A percentile compares a stretch with the other conserved stretches of the same genome.
phyloP scores from a whole-genome alignment of 2,329 filamentous ascomycete species.

The Talaromyces sp. region DNA sequence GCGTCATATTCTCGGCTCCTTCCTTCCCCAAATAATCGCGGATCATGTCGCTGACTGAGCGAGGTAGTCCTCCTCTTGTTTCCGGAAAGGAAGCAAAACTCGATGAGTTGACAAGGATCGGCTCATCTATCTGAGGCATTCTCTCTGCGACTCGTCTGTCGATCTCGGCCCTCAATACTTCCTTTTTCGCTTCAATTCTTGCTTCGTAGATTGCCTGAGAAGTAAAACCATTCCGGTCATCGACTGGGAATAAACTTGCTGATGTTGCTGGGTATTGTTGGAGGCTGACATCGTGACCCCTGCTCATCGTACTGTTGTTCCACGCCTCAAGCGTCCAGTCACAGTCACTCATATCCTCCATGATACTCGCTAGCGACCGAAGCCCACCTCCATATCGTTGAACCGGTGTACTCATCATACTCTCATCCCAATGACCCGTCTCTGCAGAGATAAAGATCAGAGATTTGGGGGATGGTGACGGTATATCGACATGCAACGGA shows the following conservation, averaged over 20 bases:
- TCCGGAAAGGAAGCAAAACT: neutral
- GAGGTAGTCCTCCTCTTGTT: neutral
- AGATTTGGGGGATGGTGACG: neutral
- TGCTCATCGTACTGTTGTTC: neutral
- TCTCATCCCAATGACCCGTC: neutral
- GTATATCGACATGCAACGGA: neutral
- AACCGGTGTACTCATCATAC: neutral
- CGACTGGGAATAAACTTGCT: neutral
- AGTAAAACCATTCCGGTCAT: neutral
- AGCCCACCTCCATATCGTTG: neutral
- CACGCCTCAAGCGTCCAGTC: neutral
- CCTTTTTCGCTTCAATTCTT: conserved; percentile 1
- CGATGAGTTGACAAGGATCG: neutral
- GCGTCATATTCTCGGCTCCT: neutral
- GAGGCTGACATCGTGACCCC: neutral
- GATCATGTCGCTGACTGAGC: conserved; percentile 8
- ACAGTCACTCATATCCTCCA: neutral
- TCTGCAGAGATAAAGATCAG: neutral
- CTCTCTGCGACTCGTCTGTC: neutral
- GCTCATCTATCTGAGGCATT: neutral
- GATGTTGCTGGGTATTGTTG: neutral
- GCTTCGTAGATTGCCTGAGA: neutral
- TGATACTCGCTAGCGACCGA: neutral
- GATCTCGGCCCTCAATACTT: neutral
- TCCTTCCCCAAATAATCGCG: neutral